Conservation (phyloP, 139 green algal genomes). For the Chlorella sorokiniana region DNA sequence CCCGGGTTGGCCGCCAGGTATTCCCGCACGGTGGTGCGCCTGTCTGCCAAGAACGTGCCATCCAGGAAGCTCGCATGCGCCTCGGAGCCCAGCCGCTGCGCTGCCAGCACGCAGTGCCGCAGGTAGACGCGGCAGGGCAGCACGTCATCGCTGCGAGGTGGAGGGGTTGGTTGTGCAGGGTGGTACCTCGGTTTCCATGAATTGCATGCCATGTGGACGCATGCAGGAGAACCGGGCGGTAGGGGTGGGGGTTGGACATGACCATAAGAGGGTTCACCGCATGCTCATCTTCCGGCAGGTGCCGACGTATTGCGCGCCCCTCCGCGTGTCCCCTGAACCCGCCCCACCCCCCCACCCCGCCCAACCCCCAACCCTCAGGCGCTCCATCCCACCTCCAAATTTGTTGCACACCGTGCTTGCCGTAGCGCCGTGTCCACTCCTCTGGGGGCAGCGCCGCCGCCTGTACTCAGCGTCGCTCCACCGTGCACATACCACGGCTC, state of each 20-base stretch:
- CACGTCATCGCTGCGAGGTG: slow-evolving; percentile 55
- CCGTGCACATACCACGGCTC: slow-evolving; percentile 69
- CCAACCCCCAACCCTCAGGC: background rate
- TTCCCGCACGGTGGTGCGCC: slow-evolving; percentile 72
- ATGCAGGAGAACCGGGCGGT: no score
- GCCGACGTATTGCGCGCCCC: background rate
- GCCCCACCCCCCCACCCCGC: background rate
- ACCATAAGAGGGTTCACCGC: background rate
- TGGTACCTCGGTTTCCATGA: background rate
- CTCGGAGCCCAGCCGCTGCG: slow-evolving; percentile 60
- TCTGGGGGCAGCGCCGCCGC: slow-evolving; percentile 63
- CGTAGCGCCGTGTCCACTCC: slow-evolving; percentile 79
- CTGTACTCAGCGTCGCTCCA: slow-evolving; percentile 85
- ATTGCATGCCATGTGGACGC: no score
- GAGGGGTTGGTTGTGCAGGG: background rate
- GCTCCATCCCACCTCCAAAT: slow-evolving; percentile 66
- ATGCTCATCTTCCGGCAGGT: background rate
- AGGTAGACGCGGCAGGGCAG: slow-evolving; percentile 81
- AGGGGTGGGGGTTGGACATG: no score
- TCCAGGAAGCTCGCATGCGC: slow-evolving; percentile 80
- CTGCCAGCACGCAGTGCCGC: slow-evolving; percentile 88
- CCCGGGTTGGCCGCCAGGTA: slow-evolving; percentile 69
- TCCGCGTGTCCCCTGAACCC: background rate
- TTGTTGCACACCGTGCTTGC: slow-evolving; percentile 63
- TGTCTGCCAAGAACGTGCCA: slow-evolving; percentile 81